Evolutionary conservation across 306 rosid genomes (phyloP).

Genomic region (Cucumis melo): DNA sequence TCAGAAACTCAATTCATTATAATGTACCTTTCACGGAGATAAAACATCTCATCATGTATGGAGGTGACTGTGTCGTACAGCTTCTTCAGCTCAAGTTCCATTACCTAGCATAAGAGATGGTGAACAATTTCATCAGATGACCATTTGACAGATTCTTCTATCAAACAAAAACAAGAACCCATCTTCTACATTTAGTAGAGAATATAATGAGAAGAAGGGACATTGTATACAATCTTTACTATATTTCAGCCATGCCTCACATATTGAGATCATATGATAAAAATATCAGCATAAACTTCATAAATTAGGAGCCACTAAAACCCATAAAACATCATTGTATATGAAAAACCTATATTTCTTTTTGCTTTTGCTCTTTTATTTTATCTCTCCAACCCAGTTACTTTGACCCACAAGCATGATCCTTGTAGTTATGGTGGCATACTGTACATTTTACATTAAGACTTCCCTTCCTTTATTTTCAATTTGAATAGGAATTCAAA

Average conservation of each 20-base stretch:
- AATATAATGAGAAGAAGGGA: neutral
- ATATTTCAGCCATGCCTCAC: neutral
- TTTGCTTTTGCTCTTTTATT: neutral
- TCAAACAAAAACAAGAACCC: neutral
- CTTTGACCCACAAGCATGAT: neutral
- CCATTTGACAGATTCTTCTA: neutral
- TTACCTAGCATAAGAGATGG: slow-evolving; percentile 30
- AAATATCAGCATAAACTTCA: neutral
- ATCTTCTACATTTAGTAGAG: neutral
- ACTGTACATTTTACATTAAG: neutral
- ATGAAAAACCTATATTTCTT: neutral
- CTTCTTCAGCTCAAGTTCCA: slow-evolving; percentile 81
- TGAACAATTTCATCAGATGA: neutral
- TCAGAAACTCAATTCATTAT: neutral
- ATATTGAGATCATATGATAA: neutral
- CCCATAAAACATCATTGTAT: neutral
- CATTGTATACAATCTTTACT: neutral
- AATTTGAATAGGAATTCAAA: neutral
- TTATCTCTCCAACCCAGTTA: neutral
- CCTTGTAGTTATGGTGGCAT: neutral
- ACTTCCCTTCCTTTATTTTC: neutral
- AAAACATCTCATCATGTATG: slow-evolving; percentile 92
- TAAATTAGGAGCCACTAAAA: neutral
- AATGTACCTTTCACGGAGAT: slow-evolving; percentile 84
- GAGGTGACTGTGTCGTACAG: slow-evolving; percentile 48